Percentiles rank a stretch among this genome's conserved stretches.
Evolutionary conservation across 768 basidiomycete species (phyloP).

Genomic region (Collybiopsis confluens): DNA sequence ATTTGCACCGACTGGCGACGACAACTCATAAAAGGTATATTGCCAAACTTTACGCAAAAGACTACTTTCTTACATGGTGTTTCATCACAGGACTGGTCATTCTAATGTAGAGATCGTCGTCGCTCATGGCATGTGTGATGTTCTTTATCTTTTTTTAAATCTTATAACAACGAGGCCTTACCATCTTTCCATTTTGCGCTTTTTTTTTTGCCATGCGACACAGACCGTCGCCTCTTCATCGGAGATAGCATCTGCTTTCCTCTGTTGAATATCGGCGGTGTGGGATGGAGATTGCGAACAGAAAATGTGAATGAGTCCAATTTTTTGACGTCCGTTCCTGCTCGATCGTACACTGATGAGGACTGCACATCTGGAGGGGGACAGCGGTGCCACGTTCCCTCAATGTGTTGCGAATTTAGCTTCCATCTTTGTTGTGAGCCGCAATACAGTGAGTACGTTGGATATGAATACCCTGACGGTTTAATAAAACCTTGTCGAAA

Average conservation of each 20-base stretch:
- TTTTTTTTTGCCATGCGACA: not conserved
- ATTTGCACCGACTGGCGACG: slow-evolving; percentile 51
- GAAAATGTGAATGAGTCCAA: slow-evolving; percentile 5
- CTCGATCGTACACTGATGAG: slow-evolving; percentile 4
- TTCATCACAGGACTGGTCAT: too few relatives aligned
- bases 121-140: slow-evolving; percentile 26
- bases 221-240: slow-evolving; percentile 3
- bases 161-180: slow-evolving; percentile 25
- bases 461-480: too few relatives aligned
- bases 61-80: too few relatives aligned
- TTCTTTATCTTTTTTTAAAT: slow-evolving; percentile 23
- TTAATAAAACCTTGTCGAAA: too few relatives aligned
- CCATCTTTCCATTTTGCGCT: slow-evolving; percentile 14
- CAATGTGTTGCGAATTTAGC: too few relatives aligned
- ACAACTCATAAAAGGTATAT: slow-evolving; percentile 19
- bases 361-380: not conserved
- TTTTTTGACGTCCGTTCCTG: slow-evolving; percentile 6
- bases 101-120: too few relatives aligned
- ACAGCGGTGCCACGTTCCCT: too few relatives aligned
- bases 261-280: not conserved
- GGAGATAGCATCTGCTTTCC: not conserved
- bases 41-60: too few relatives aligned
- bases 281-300: not conserved
- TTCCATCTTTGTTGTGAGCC: too few relatives aligned
- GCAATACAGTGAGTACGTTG: too few relatives aligned